Evolutionary conservation across 2,329 filamentous ascomycete species (phyloP), one percentile per base, ranked within the genome.

Genomic region (Aphanocladium album): DNA sequence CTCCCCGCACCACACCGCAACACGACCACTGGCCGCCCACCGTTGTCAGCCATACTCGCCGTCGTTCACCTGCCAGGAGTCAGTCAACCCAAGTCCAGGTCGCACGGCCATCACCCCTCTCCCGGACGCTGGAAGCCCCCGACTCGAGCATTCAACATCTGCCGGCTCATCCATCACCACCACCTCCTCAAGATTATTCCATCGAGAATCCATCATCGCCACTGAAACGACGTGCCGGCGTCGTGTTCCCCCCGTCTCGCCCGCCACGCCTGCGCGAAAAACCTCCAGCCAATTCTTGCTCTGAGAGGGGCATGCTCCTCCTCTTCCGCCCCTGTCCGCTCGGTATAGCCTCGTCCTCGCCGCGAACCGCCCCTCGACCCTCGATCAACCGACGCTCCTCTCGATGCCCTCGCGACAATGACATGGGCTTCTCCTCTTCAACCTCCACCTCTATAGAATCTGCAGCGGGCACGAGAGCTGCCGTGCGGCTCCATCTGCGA

Each of bases 51-150:
- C 45, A 33, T 50, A 23, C 33, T 16, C 35, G 39, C 45, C 45
- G 27, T 52, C 49, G 39, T 45, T 45, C 35, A 9, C 35, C 19
- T 52, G 41, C 43, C 50, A 60, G 57, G 50, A 60, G 57, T 46
- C 57, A 60, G 50, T 54, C 49, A 43, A 54, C 17, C 35, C 35
- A 39, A 30, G 30, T 30, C 30, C 43, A 8, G 27, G 57, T 60
- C 27, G 57, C 57, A 60, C 57, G 57, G 57, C 41, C 57, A 39
- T 49, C 47, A 59, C 57, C 57, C 57, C 57, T 60, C 57, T 60
- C 43, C n/a, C 30, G 41, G 9, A 33, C 50, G n/a, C 50, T 35
- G 37, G 39, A 53, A 17, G 45, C 17, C 33, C 57, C 30, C 50
- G 41, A 33, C 43, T 27, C 41, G 23, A n/a, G 27, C 27, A 23